Evolutionary conservation across 2,329 filamentous ascomycete species (phyloP), one percentile per base, ranked within the genome.

Genomic region (Cladosporium phlei): DNA sequence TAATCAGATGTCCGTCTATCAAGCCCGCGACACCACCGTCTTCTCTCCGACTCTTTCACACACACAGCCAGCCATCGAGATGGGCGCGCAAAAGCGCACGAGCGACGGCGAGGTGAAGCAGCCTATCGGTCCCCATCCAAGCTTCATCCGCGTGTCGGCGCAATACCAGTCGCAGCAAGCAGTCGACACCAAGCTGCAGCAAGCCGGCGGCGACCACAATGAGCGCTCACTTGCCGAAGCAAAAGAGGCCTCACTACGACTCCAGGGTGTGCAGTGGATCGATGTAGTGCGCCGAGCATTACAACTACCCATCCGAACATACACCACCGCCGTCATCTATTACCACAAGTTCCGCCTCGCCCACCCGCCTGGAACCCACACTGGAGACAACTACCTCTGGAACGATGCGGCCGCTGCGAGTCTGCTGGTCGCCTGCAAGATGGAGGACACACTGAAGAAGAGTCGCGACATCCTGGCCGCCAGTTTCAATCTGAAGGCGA

Each of bases 381-480:
- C 45, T 24, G 88, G 90, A 56, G 81, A 75, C 54, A 89, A 95
- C 60, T 95, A 95, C 67, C 86, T 53, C 27, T 86, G 64, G 89
- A 83, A 62, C 66, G 91, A 97, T 63, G 90, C 88, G 2, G 88
- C 91, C 0, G 80, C 93, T 5, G 88, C 93, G 1, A 85, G 88
- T 19, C 73, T 98, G 7, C 91, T 97, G 61, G 86, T 90, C 2
- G 90, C 90, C 2, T 97, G 91, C 74, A 98, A 98, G 71, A 89
- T 94, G 35, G 93, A 98, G 67, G 93, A 98, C 66, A 98, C 93
- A 0, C 79, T 96, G 55, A 98, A 98, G 70, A 97, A 97, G 72
- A 95, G 88, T 3, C 82, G 80, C 48, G 93, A 98, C 53, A 94
- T 98, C 51, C 74, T 97, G 12, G 94, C 88, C 49, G 89, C 90